Percentiles rank a stretch among this genome's conserved stretches.
Conservation (phyloP, 2,329 filamentous ascomycete species). For the Zymoseptoria crescenta region DNA sequence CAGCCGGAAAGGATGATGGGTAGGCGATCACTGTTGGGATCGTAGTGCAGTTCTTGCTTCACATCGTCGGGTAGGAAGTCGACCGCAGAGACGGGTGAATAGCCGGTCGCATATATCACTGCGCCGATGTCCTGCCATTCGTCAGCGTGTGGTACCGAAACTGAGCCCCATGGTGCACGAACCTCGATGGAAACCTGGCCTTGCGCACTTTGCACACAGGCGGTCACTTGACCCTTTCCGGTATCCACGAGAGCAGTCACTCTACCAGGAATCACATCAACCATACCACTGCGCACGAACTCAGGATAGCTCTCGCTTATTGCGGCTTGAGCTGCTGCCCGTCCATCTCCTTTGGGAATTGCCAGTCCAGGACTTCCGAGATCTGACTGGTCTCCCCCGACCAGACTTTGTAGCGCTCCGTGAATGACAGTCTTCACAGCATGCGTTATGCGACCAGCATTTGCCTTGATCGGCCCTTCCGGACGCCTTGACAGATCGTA, state of each 20-base stretch:
- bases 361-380: slow-evolving; percentile 20
- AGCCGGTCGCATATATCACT: slow-evolving; percentile 69
- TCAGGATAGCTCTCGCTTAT: slow-evolving; percentile 66
- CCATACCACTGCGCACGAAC: slow-evolving; percentile 58
- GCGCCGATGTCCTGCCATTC: slow-evolving; percentile 47
- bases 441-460: slow-evolving; percentile 55
- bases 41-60: slow-evolving; percentile 51
- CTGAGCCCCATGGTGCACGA: neutral
- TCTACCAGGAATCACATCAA: slow-evolving; percentile 34
- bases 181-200: slow-evolving; percentile 31
- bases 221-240: slow-evolving; percentile 6
- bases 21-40: slow-evolving; percentile 47
- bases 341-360: slow-evolving; percentile 11
- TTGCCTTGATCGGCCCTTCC: slow-evolving; percentile 50
- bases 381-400: slow-evolving; percentile 41
- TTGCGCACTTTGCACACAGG: slow-evolving; percentile 2
- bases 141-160: neutral
- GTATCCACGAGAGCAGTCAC: slow-evolving; percentile 20
- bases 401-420: slow-evolving; percentile 23
- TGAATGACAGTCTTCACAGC: slow-evolving; percentile 36
- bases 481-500: slow-evolving; percentile 62
- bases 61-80: slow-evolving; percentile 55
- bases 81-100: slow-evolving; percentile 56
- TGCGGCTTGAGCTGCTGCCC: slow-evolving; percentile 42
- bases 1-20: slow-evolving; percentile 57